Conservation (phyloP, 176 grass and related monocot genomes). For the Pontederia crassipes region DNA sequence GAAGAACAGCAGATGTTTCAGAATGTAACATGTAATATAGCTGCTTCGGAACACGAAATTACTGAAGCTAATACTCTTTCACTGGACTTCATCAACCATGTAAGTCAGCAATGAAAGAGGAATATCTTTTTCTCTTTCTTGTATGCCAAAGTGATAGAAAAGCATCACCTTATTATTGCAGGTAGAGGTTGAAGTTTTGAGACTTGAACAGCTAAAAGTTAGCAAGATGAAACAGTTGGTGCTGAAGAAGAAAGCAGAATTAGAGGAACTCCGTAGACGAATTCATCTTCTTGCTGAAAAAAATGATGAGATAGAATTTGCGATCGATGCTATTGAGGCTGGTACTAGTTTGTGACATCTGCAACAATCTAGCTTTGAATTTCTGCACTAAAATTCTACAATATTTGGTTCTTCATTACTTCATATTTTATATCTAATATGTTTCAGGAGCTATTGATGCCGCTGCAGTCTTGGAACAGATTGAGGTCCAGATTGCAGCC, state of each 20-base stretch:
- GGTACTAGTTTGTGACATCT: constrained; percentile 9
- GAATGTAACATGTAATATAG: constrained; percentile 80
- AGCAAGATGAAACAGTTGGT: constrained; percentile 66
- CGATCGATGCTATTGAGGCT: constrained; percentile 32
- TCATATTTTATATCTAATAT: not conserved
- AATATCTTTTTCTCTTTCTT: not conserved
- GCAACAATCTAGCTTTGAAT: not conserved
- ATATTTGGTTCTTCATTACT: not conserved
- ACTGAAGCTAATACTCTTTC: constrained; percentile 52
- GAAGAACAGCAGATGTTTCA: constrained; percentile 82
- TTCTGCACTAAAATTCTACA: not conserved
- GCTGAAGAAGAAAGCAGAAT: constrained; percentile 53
- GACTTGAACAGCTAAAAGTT: constrained; percentile 70
- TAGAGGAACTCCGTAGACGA: constrained; percentile 53
- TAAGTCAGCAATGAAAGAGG: constrained; percentile 9
- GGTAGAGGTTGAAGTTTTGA: constrained; percentile 70
- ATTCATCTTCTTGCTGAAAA: constrained; percentile 33
- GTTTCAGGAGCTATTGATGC: constrained; percentile 34
- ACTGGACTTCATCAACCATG: constrained; percentile 34
- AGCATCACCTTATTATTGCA: constrained; percentile 8
- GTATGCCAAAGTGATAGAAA: not conserved
- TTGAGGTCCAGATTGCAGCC: constrained; percentile 45
- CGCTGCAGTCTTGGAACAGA: constrained; percentile 37
- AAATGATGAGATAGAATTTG: constrained; percentile 13
- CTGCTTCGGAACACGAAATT: constrained; percentile 85